Percentiles rank a stretch among this genome's conserved stretches.
These are phyloP conservation scores for Arthroderma sp. DNA, from an alignment of 2,329 filamentous ascomycete species.

Conservation along the genomic window DNA sequence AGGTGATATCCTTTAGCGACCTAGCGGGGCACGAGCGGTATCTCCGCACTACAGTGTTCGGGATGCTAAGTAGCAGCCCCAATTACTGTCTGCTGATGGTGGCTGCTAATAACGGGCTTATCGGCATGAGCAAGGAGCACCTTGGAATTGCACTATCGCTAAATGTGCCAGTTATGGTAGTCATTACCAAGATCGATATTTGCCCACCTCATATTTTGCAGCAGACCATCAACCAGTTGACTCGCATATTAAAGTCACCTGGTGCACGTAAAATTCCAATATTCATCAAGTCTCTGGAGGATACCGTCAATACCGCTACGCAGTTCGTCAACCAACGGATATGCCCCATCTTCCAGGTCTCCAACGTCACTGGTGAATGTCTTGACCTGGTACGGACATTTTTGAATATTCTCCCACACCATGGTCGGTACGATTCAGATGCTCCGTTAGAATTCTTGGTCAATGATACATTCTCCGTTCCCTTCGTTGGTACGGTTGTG, in stretches of 20 bases:
- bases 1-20: slow-evolving; percentile 94
- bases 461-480: slow-evolving; percentile 96
- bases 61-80: slow-evolving; percentile 81
- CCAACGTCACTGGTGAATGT: slow-evolving; percentile 88
- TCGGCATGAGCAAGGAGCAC: slow-evolving; percentile 98
- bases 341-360: slow-evolving; percentile 94
- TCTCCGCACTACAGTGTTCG: slow-evolving; percentile 89
- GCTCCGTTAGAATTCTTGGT: slow-evolving; percentile 89
- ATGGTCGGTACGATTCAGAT: slow-evolving; percentile 79
- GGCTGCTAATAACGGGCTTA: slow-evolving; percentile 89
- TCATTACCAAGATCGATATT: slow-evolving; percentile 96
- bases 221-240: slow-evolving; percentile 84
- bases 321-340: slow-evolving; percentile 94
- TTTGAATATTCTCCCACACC: slow-evolving; percentile 86
- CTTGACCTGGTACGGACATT: slow-evolving; percentile 85
- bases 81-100: slow-evolving; percentile 99
- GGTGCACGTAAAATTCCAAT: slow-evolving; percentile 91
- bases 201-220: slow-evolving; percentile 91
- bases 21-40: slow-evolving; percentile 93
- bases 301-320: slow-evolving; percentile 87
- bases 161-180: slow-evolving; percentile 95
- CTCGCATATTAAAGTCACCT: slow-evolving; percentile 83
- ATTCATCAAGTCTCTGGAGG: slow-evolving; percentile 81
- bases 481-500: slow-evolving; percentile 91
- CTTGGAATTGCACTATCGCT: slow-evolving; percentile 85